A percentile compares a stretch with the other conserved stretches of the same genome.
Evolutionary conservation across 139 green algal genomes (phyloP).

Genomic region (Picochlorum sp.): DNA sequence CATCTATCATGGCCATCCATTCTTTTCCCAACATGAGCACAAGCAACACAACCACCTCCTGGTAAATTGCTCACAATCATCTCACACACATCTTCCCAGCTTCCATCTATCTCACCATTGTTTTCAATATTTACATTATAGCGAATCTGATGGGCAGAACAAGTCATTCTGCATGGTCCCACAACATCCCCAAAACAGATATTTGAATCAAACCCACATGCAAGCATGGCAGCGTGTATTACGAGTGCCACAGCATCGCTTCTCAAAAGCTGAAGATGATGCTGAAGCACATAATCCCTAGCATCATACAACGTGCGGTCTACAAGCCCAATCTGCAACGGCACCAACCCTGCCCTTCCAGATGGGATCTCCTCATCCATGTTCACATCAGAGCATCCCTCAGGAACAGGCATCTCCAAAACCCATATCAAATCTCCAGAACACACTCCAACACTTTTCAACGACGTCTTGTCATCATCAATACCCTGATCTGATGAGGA

Average conservation of each 20-base stretch:
- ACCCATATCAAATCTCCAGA: slow-evolving; percentile 38
- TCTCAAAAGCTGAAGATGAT: too few relatives aligned
- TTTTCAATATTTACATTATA: background rate
- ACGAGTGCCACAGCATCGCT: slow-evolving; percentile 24
- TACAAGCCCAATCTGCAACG: background rate
- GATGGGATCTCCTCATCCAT: background rate
- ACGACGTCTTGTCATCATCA: background rate
- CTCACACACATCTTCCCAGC: background rate
- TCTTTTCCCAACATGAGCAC: too few relatives aligned
- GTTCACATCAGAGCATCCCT: background rate
- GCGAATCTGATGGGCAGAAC: background rate
- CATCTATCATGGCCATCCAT: too few relatives aligned
- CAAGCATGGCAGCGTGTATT: slow-evolving; percentile 35
- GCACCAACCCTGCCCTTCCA: background rate
- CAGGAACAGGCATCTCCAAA: background rate
- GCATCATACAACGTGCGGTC: too few relatives aligned
- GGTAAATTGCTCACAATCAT: background rate
- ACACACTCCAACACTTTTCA: slow-evolving; percentile 21
- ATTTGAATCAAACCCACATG: slow-evolving; percentile 19
- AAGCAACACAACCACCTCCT: background rate
- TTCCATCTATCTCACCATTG: background rate
- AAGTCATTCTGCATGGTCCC: background rate
- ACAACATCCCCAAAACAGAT: background rate
- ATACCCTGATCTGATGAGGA: background rate
- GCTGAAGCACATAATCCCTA: too few relatives aligned